A percentile compares a stretch with the other conserved stretches of the same genome.
phyloP scores from a whole-genome alignment of 495 filamentous ascomycete species.

The Penicillium ucsense region DNA sequence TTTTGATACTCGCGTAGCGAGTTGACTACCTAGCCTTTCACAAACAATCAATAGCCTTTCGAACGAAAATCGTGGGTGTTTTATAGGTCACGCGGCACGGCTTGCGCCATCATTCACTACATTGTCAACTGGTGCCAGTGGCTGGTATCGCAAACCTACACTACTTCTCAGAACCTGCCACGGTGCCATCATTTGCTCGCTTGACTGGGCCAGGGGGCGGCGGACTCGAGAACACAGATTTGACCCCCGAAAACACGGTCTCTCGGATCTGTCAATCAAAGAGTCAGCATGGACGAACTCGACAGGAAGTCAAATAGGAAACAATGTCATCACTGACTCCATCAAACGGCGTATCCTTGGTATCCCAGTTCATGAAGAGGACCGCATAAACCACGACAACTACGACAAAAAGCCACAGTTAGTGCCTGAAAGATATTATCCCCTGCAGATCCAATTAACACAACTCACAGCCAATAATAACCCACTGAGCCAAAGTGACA shows the following conservation, averaged over 20 bases:
- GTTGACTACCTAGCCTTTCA: too few species aligned
- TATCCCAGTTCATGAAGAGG: conserved; percentile 70
- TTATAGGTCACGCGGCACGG: not conserved
- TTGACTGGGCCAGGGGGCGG: conserved; percentile 22
- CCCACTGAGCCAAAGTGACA: conserved; percentile 61
- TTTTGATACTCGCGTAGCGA: too few species aligned
- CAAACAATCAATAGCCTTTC: not conserved
- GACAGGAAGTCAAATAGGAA: not conserved
- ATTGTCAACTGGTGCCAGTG: too few species aligned
- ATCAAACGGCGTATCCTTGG: conserved; percentile 51
- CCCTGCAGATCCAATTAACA: not conserved
- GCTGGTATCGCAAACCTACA: too few species aligned
- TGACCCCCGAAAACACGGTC: conserved; percentile 24
- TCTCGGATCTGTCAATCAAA: conserved; percentile 24
- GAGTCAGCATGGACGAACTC: not conserved
- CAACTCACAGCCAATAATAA: conserved; percentile 51
- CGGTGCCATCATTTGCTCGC: conserved; percentile 13
- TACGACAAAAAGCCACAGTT: conserved; percentile 17
- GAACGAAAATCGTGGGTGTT: not conserved
- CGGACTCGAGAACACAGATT: conserved; percentile 26
- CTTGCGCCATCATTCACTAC: too few species aligned
- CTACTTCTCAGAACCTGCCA: not conserved
- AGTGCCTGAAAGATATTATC: not conserved
- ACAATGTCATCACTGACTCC: conserved; percentile 22
- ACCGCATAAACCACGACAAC: conserved; percentile 63